Percentiles rank a stretch among this genome's conserved stretches.
Evolutionary conservation across 1,284 basidiomycete genomes (phyloP).

Genomic region (Ceratobasidium sp.): DNA sequence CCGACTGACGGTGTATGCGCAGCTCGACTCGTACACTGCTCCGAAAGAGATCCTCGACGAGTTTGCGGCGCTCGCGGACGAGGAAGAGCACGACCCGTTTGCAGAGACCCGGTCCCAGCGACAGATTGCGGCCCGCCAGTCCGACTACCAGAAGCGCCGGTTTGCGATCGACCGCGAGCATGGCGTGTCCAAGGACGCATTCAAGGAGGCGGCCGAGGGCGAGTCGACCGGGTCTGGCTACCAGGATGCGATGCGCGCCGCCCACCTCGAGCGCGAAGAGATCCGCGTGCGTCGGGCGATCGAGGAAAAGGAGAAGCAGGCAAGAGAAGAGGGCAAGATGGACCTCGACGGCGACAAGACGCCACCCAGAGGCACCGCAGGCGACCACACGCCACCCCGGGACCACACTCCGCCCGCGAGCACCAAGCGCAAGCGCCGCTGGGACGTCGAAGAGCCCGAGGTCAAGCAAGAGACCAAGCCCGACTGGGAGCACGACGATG

Average conservation of each 20-base stretch:
- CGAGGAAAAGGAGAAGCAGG: conserved; percentile 80
- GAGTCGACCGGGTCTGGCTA: conserved; percentile 82
- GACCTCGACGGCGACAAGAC: conserved; percentile 76
- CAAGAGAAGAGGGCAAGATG: conserved; percentile 81
- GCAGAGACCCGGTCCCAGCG: conserved; percentile 88
- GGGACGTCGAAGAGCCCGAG: conserved; percentile 65
- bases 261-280: conserved; percentile 93
- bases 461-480: conserved; percentile 57
- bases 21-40: conserved; percentile 85
- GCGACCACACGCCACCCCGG: conserved; percentile 47
- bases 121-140: conserved; percentile 92
- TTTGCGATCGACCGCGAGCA: conserved; percentile 69
- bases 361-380: conserved; percentile 58
- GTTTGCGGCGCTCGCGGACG: conserved; percentile 89
- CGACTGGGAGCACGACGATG: conserved; percentile 71
- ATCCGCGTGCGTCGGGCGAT: conserved; percentile 81
- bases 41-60: conserved; percentile 95
- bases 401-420: conserved; percentile 54
- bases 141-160: conserved; percentile 92
- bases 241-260: conserved; percentile 93
- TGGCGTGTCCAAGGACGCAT: conserved; percentile 70
- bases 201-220: conserved; percentile 67
- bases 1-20: conserved; percentile 43
- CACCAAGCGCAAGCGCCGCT: conserved; percentile 80
- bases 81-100: conserved; percentile 91